Evolutionary conservation across 73 alveolate genomes (phyloP).

Genomic region (Symbiodinium natans): DNA sequence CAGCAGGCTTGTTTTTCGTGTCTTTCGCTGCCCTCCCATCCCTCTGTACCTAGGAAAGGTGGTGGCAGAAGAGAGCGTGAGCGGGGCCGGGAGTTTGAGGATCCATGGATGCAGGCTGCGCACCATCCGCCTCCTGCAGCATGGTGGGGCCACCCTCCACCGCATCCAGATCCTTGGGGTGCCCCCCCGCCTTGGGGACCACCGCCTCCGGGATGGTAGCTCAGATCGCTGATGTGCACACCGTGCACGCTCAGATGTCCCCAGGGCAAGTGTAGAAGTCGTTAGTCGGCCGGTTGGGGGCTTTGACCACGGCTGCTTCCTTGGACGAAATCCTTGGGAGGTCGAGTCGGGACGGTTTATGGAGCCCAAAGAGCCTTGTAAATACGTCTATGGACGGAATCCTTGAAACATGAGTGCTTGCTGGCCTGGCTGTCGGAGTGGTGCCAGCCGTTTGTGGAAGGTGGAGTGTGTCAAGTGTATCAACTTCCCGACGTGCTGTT

Average conservation of each 20-base stretch:
- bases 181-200: conserved; percentile 19
- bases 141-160: conserved; percentile 9
- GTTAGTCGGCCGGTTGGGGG: neutral
- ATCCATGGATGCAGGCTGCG: conserved; percentile 58
- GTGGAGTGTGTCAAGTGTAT: no score
- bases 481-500: no score
- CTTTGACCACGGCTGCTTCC: neutral
- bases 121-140: conserved; percentile 21
- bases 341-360: neutral
- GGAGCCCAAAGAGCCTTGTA: no score
- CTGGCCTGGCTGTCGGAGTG: no score
- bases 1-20: no score
- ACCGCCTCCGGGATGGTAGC: conserved; percentile 20
- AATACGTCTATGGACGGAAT: no score
- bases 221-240: no score
- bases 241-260: no score
- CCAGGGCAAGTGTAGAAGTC: neutral
- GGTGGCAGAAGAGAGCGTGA: conserved; percentile 20
- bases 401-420: no score
- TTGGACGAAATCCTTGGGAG: neutral
- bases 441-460: no score
- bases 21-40: neutral
- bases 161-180: conserved; percentile 12
- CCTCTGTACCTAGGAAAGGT: neutral
- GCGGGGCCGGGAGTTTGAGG: conserved; percentile 47